Base-by-base conservation (phyloP, 257 asterid species). In the Plantago elongata region DNA sequence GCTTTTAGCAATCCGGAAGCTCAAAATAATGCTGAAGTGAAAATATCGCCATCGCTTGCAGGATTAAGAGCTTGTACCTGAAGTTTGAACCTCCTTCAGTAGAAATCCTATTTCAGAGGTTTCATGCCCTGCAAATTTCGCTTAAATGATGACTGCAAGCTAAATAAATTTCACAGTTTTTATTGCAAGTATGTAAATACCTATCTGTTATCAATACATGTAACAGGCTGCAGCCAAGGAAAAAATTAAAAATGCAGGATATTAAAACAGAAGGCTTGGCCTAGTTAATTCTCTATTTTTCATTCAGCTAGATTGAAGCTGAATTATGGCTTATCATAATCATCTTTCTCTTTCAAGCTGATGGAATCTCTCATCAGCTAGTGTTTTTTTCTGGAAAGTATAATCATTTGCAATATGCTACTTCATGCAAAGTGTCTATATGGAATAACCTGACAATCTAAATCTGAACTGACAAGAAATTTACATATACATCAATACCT, bases 71-170 rank as follows among this genome's bases (percentile, higher is more conserved):
- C 40, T 7, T 34, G 54, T 74, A 76, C 82, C 87, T 65, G 73
- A 63, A 72, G 37, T 54, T 58, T 43, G 22, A 14, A 43, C 47
- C 43, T 61, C 67, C 13, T 63, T 61, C 60, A 22, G 60, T 43
- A 38, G 60, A n/a, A 48, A 40, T 73, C 72, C 74, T 82, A 82
- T 69, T 78, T 82, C 68, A 82, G 88, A 22, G 81, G 84, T 79
- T 72, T 82, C 79, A 78, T 57, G 54, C 84, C 84, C 88, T 82
- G 64, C 15, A 29, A 52, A 22, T 66, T 54, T 60, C 44, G 61
- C 64, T 13, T 3, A 38, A 60, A 68, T 72, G 54, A 47, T 68
- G 27, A 45, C 17, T 16, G 59, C 46, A 16, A 37, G 42, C 18
- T 14, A 18, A 38, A 42, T 58, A n/a, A 34, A 42, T 9, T 5